phyloP scores from a whole-genome alignment of 2,329 filamentous ascomycete species.

The Botryotinia convoluta region DNA sequence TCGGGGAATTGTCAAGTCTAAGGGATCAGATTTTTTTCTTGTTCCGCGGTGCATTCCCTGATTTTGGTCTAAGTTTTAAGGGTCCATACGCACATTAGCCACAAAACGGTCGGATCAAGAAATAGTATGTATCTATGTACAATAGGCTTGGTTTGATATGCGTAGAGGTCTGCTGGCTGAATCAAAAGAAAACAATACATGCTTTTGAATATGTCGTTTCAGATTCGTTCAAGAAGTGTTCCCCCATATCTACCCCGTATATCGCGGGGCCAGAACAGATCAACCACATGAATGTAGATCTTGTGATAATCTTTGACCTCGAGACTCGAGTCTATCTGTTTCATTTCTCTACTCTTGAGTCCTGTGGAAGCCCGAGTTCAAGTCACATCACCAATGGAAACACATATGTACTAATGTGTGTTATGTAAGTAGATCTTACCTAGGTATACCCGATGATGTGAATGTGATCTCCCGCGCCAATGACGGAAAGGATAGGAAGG shows the following conservation, averaged over 20 bases:
- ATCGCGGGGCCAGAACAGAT: neutral
- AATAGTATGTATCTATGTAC: neutral
- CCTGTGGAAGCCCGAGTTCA: constrained; percentile 6
- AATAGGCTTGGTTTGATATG: neutral
- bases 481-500: neutral
- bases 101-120: neutral
- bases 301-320: constrained; percentile 9
- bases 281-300: constrained; percentile 9
- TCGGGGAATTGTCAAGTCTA: neutral
- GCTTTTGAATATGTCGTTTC: constrained; percentile 1
- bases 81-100: neutral
- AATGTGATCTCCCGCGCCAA: neutral
- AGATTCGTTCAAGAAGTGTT: neutral
- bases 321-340: neutral
- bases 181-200: constrained; percentile 12
- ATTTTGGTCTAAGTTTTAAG: neutral
- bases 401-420: neutral
- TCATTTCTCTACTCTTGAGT: neutral
- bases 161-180: neutral
- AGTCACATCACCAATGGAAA: neutral
- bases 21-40: neutral
- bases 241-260: constrained; percentile 6
- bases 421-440: neutral
- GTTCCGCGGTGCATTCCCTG: neutral
- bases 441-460: neutral